Base-by-base conservation (phyloP, 2,329 filamentous ascomycete genomes). In the Fusarium abutilonis region DNA sequence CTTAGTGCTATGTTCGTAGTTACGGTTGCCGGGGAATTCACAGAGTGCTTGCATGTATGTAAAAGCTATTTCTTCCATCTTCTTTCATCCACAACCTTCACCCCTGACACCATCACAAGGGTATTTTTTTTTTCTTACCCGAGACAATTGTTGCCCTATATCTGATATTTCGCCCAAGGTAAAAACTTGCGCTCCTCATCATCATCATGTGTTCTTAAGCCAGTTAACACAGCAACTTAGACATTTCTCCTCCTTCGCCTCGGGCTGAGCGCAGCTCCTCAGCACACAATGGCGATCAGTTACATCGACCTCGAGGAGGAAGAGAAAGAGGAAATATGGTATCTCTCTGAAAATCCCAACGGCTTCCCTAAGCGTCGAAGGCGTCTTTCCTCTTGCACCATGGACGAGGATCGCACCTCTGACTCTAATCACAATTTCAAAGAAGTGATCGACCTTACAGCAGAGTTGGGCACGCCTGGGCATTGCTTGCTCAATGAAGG, bases 401-500 rank as follows among this genome's bases (percentile, higher is more conserved):
- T 75, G 7, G 52, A 46, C n/a, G 41, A 41, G 3, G 47, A 56
- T 6, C 49, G 53, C 6, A 36, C 48, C 2, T 17, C 47, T 6
- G 41, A 31, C 7, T 14, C 29, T n/a, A 42, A 39, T 5, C 19
- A 28, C 7, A 23, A 26, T 13, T 11, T 14, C 8, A 61, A 67
- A 3, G 69, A 75, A 14, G 54, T 76, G 1, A 75, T 79, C 21
- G 75, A 79, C 32, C 70, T 78, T 4, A 77, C 74, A 0, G 57
- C 58, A 1, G 70, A 75, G 11, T 35, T 59, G 4, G 54, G 56
- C 4, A 57, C 54, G 29, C 29, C 48, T 4, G 42, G 43, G 4
- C 42, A 60, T 7, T 15, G 15, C 4, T 45, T 68, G 6, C 56
- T 72, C n/a, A 52, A 44, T 2, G 49, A 62, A 14, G 64, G 60